Conservation (phyloP, 805 yeast species). For the Myxozyma monticola region DNA sequence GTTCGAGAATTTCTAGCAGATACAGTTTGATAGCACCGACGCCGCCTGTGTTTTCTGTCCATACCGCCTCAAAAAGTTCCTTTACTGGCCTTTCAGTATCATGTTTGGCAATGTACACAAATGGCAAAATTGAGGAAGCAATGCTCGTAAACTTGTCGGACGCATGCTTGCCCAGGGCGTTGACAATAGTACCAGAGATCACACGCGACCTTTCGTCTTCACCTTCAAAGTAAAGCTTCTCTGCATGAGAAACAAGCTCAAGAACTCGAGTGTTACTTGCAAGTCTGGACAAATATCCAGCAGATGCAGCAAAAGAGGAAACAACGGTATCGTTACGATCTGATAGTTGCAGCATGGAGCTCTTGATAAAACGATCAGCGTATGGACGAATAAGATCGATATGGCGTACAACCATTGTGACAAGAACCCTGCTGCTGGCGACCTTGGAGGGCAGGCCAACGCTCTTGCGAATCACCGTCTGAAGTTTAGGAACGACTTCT, state of each 20-base stretch:
- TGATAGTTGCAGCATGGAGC: slow-evolving; percentile 57
- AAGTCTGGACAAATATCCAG: slow-evolving; percentile 73
- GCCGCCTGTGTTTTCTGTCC: slow-evolving; percentile 82
- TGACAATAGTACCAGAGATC: slow-evolving; percentile 38
- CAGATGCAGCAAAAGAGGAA: slow-evolving; percentile 72
- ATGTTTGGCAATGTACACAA: slow-evolving; percentile 74
- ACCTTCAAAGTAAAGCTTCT: slow-evolving; percentile 59
- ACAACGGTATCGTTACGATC: slow-evolving; percentile 75
- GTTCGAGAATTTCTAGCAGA: slow-evolving; percentile 60
- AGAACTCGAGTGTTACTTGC: slow-evolving; percentile 54
- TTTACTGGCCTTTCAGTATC: slow-evolving; percentile 54
- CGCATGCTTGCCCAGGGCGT: slow-evolving; percentile 66
- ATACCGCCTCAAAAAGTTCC: slow-evolving; percentile 57
- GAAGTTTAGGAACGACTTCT: slow-evolving; percentile 51
- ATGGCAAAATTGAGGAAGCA: slow-evolving; percentile 67
- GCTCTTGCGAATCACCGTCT: slow-evolving; percentile 59
- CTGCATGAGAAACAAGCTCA: slow-evolving; percentile 54
- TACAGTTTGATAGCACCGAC: slow-evolving; percentile 67
- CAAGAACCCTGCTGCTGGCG: slow-evolving; percentile 74
- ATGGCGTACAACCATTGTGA: slow-evolving; percentile 61
- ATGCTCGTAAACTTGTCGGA: slow-evolving; percentile 64
- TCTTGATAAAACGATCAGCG: slow-evolving; percentile 62
- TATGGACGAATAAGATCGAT: slow-evolving; percentile 47
- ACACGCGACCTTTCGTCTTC: slow-evolving; percentile 50
- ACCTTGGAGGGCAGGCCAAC: slow-evolving; percentile 92